A percentile compares a stretch with the other conserved stretches of the same genome.
These are phyloP conservation scores for Theileria sp. DNA, from an alignment of 169 alveolate genomes.

Conservation along the genomic window DNA sequence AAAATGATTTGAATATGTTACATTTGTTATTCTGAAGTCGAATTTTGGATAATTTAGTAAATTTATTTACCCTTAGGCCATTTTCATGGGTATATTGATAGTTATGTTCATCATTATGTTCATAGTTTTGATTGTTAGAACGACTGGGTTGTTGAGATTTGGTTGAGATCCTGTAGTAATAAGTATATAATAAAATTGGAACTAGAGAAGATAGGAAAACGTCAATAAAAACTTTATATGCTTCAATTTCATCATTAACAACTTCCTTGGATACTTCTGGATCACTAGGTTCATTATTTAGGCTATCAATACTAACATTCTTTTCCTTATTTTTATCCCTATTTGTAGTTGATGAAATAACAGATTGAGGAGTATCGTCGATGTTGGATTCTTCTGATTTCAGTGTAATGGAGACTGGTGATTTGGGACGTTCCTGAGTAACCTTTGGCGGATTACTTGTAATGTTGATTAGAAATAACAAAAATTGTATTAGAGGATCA, in stretches of 20 bases:
- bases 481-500: slow-evolving; percentile 9
- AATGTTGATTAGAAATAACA: background rate
- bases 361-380: background rate
- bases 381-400: background rate
- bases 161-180: slow-evolving; percentile 11
- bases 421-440: background rate
- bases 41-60: background rate
- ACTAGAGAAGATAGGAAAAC: slow-evolving; percentile 38
- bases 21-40: background rate
- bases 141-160: background rate
- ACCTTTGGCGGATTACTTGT: background rate
- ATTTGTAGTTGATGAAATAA: background rate
- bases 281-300: background rate
- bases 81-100: background rate
- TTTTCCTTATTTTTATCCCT: background rate
- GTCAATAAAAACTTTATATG: slow-evolving; percentile 14
- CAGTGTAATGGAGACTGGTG: background rate
- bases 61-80: background rate
- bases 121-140: background rate
- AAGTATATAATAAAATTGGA: slow-evolving; percentile 32
- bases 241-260: slow-evolving; percentile 1
- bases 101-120: too few relatives aligned
- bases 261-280: background rate
- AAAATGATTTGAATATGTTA: background rate
- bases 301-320: background rate